A percentile compares a stretch with the other conserved stretches of the same genome.
These are phyloP conservation scores for Suillus americanus DNA, from an alignment of 768 basidiomycete genomes.

Conservation along the genomic window DNA sequence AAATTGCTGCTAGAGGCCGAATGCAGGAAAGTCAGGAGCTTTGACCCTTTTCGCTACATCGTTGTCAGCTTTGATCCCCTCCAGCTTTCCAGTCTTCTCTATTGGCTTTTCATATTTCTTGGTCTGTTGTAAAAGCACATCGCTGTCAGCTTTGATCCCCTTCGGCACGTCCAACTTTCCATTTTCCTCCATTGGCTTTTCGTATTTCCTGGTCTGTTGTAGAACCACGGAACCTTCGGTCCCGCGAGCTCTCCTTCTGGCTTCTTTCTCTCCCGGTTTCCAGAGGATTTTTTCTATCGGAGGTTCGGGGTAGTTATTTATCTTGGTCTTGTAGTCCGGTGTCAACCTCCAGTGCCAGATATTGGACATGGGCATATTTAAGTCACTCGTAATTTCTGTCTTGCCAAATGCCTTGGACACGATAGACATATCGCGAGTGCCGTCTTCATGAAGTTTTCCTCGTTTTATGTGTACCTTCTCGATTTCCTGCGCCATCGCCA, in stretches of 20 bases:
- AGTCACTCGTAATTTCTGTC: background rate
- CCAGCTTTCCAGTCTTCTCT: background rate
- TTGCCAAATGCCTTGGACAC: conserved; percentile 4
- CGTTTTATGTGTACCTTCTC: conserved; percentile 19
- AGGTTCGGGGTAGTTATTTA: conserved; percentile 6
- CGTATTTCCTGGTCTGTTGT: background rate
- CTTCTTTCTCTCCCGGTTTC: conserved; percentile 3
- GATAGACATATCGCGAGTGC: background rate
- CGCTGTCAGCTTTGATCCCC: background rate
- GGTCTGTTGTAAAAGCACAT: background rate
- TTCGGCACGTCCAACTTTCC: background rate
- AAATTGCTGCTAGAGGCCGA: background rate
- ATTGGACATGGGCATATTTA: background rate
- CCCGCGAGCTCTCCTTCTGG: background rate
- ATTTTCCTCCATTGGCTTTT: background rate
- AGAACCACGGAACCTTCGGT: background rate
- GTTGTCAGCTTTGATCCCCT: background rate
- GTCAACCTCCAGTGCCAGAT: conserved; percentile 11
- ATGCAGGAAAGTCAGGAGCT: conserved; percentile 2
- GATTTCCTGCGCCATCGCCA: conserved; percentile 15
- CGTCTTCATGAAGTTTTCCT: conserved; percentile 11
- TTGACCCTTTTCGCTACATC: background rate
- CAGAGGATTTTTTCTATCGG: background rate
- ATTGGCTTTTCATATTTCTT: background rate
- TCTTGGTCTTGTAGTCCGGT: conserved; percentile 1